Evolutionary conservation across 495 filamentous ascomycete genomes (phyloP).

Genomic region (Letharia lupina): DNA sequence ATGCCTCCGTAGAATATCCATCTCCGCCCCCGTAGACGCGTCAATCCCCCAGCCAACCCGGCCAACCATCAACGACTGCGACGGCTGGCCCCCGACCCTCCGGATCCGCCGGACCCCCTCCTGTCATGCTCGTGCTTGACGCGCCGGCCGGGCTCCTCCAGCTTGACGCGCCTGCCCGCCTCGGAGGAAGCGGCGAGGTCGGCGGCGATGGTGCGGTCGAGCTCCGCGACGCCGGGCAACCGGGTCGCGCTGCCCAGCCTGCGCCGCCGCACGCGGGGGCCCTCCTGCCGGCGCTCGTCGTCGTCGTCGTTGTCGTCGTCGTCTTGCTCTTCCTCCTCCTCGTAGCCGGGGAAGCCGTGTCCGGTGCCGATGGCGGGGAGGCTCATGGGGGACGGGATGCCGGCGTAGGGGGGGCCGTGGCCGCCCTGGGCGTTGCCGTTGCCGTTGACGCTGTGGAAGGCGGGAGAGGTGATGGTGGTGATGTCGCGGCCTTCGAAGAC

Average conservation of each 20-base stretch:
- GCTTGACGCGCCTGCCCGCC: neutral
- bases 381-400: neutral
- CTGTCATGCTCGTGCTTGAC: neutral
- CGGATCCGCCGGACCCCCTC: neutral
- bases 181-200: neutral
- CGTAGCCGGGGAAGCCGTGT: conserved; percentile 6
- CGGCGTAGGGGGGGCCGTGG: neutral
- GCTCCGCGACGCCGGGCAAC: conserved; percentile 23
- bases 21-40: too few relatives aligned
- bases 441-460: conserved; percentile 11
- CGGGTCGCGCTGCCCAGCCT: conserved; percentile 2
- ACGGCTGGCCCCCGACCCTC: neutral
- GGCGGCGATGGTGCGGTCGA: conserved; percentile 20
- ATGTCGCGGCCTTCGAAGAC: conserved; percentile 21
- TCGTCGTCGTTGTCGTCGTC: conserved; percentile 1
- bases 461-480: conserved; percentile 14
- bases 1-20: too few relatives aligned
- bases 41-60: too few relatives aligned
- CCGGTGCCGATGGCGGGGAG: conserved; percentile 12
- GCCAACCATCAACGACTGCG: neutral
- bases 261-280: neutral
- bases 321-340: conserved; percentile 12
- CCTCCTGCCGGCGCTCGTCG: conserved; percentile 11
- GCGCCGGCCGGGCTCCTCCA: neutral
- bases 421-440: neutral